Percentiles rank a stretch among this genome's conserved stretches.
phyloP scores from a whole-genome alignment of 352 stramenopile species.

The Phytopythium vexans region DNA sequence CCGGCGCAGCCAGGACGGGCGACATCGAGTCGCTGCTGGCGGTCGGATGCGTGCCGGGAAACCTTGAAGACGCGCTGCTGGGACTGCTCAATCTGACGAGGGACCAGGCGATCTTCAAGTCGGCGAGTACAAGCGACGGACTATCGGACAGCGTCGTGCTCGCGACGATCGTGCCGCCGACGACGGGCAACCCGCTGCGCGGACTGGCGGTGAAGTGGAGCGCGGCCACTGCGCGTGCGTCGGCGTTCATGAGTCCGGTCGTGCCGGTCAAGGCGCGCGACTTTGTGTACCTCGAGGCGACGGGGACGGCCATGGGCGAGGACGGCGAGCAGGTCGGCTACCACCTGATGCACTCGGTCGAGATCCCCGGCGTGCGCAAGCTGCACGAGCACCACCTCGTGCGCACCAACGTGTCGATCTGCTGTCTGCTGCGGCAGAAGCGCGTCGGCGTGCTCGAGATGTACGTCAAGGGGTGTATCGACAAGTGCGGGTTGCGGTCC shows the following conservation, averaged over 20 bases:
- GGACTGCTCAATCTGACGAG: constrained; percentile 24
- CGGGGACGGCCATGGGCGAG: constrained; percentile 29
- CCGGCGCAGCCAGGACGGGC: background rate
- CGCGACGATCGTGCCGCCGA: constrained; percentile 24
- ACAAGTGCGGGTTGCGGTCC: constrained; percentile 20
- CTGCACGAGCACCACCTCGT: constrained; percentile 35
- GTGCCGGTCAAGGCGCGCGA: constrained; percentile 31
- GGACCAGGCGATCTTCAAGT: constrained; percentile 30
- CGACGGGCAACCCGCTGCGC: constrained; percentile 19
- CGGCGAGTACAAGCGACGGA: constrained; percentile 27
- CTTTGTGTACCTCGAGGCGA: constrained; percentile 44
- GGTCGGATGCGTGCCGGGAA: constrained; percentile 31
- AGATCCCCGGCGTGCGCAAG: constrained; percentile 25
- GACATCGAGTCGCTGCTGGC: constrained; percentile 25
- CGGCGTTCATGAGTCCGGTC: constrained; percentile 15
- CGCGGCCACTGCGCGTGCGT: constrained; percentile 13
- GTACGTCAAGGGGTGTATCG: constrained; percentile 29
- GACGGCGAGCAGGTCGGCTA: constrained; percentile 39
- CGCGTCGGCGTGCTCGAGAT: constrained; percentile 22
- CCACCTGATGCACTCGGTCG: constrained; percentile 32
- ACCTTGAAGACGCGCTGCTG: constrained; percentile 37
- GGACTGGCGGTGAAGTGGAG: constrained; percentile 39
- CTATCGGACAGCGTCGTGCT: constrained; percentile 28
- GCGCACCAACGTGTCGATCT: constrained; percentile 37
- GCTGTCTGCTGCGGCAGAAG: constrained; percentile 31